Evolutionary conservation across 2,329 filamentous ascomycete genomes (phyloP), one percentile per base, ranked within the genome.

Genomic region (Arthrobotrys sphaeroides): DNA sequence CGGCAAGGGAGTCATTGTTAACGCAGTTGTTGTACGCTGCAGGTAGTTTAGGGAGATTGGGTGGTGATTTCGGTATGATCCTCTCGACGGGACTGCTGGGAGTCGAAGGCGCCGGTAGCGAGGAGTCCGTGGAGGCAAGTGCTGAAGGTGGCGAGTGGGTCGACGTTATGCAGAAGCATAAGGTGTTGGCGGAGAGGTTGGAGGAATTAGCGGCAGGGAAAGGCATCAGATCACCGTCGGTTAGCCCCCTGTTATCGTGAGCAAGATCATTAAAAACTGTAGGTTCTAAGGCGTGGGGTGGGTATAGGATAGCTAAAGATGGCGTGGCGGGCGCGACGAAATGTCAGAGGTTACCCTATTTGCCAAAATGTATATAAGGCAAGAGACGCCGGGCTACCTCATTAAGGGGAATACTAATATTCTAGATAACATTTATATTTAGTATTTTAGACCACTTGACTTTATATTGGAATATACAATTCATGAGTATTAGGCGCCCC

Each of bases 21-120:
- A 98, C 94, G 0, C 94, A 98, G 81, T 91, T 97, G 0, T 84
- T 98, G 6, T 98, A 97, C 83, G 96, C 93, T 79, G 94, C 94
- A 0, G 92, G 93, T 49, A 97, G 94, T 83, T 84, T 99, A 55
- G 94, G 94, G 0, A 87, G 95, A 51, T 84, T 98, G 0, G 95
- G 95, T 1, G 94, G 92, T 0, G 95, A 99, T 82, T 99, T 99
- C 83, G 91, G 94, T 67, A 88, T 97, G 84, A 88, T 97, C 78
- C 86, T 98, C 70, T 92, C 93, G 0, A 80, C 88, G 38, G 7
- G 85, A 84, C 33, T 87, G 86, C 64, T 84, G 88, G 45, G 77
- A 85, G 81, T 75, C 80, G 53, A 60, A 12, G 18, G 24, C 5
- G 38, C 26, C 24, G 43, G 57, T 5, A 81, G 81, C 0, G 82